Evolutionary conservation across 768 basidiomycete species (phyloP).

Genomic region (Pholiota conissans): DNA sequence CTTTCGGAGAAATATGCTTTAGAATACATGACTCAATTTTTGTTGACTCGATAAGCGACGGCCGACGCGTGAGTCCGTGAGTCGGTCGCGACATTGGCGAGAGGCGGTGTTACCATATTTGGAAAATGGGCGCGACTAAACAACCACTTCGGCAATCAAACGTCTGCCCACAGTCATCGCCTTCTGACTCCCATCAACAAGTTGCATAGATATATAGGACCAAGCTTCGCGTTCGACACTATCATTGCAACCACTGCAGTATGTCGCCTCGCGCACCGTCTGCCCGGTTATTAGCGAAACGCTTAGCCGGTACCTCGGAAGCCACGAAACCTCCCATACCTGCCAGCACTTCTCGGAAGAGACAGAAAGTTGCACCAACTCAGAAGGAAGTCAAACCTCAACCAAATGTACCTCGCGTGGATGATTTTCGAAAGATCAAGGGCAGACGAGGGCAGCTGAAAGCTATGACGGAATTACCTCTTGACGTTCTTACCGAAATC

Average conservation of each 20-base stretch:
- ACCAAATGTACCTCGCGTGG: background rate
- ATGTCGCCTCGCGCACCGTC: background rate
- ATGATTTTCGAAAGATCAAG: slow-evolving; percentile 10
- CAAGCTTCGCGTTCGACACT: background rate
- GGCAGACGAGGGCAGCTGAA: slow-evolving; percentile 25
- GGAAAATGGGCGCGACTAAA: too few relatives aligned
- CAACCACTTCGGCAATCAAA: too few relatives aligned
- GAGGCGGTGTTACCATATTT: too few relatives aligned
- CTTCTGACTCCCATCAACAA: background rate
- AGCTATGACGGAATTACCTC: slow-evolving; percentile 31
- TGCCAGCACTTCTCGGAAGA: background rate
- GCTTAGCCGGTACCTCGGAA: background rate
- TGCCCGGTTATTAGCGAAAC: background rate
- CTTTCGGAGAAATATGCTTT: too few relatives aligned
- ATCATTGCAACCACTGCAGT: background rate
- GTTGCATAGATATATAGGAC: background rate
- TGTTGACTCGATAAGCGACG: too few relatives aligned
- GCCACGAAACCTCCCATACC: too few relatives aligned
- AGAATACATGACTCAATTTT: too few relatives aligned
- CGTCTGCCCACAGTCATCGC: too few relatives aligned
- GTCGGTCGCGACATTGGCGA: too few relatives aligned
- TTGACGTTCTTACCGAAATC: slow-evolving; percentile 37
- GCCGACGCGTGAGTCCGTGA: too few relatives aligned
- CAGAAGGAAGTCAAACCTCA: background rate
- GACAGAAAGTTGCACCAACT: background rate